A percentile compares a stretch with the other conserved stretches of the same genome.
Evolutionary conservation across 352 stramenopile genomes (phyloP).

Genomic region (Phytophthora fragariae): DNA sequence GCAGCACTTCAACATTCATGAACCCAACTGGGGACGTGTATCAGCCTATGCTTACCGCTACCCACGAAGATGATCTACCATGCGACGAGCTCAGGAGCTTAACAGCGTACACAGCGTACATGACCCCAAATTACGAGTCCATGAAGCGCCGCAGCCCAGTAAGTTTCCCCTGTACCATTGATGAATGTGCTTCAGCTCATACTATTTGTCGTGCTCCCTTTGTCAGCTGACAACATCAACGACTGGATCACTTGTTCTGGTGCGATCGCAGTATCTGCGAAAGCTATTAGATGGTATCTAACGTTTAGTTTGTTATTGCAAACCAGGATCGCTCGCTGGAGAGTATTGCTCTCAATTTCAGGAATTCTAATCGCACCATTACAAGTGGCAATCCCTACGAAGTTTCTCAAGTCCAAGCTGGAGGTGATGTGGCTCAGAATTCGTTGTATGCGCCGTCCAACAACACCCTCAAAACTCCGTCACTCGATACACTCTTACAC

Average conservation of each 20-base stretch:
- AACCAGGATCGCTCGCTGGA: slow-evolving; percentile 71
- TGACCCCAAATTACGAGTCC: slow-evolving; percentile 51
- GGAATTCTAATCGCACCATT: slow-evolving; percentile 43
- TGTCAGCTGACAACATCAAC: slow-evolving; percentile 41
- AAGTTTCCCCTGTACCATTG: slow-evolving; percentile 3
- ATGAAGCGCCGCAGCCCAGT: slow-evolving; percentile 41
- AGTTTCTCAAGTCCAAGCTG: slow-evolving; percentile 34
- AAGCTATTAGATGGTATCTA: slow-evolving; percentile 1
- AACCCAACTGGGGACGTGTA: slow-evolving; percentile 67
- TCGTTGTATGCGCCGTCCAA: slow-evolving; percentile 12
- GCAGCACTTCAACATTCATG: slow-evolving; percentile 45
- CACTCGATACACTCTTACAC: slow-evolving; percentile 68
- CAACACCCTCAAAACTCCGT: slow-evolving; percentile 54
- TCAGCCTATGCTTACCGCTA: slow-evolving; percentile 46
- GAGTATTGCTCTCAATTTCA: slow-evolving; percentile 56
- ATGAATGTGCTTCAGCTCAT: not conserved
- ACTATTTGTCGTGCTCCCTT: slow-evolving; percentile 7
- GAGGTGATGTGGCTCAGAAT: slow-evolving; percentile 20
- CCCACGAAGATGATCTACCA: slow-evolving; percentile 32
- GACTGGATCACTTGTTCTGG: slow-evolving; percentile 61
- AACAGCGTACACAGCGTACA: slow-evolving; percentile 56
- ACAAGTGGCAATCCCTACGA: slow-evolving; percentile 58
- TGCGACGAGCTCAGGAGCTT: slow-evolving; percentile 56
- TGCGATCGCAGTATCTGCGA: slow-evolving; percentile 16
- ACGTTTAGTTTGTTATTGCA: not conserved